These are phyloP conservation scores for Dendrostoma leiphaemia DNA, from an alignment of 2,329 filamentous ascomycete species.

Conservation along the genomic window DNA sequence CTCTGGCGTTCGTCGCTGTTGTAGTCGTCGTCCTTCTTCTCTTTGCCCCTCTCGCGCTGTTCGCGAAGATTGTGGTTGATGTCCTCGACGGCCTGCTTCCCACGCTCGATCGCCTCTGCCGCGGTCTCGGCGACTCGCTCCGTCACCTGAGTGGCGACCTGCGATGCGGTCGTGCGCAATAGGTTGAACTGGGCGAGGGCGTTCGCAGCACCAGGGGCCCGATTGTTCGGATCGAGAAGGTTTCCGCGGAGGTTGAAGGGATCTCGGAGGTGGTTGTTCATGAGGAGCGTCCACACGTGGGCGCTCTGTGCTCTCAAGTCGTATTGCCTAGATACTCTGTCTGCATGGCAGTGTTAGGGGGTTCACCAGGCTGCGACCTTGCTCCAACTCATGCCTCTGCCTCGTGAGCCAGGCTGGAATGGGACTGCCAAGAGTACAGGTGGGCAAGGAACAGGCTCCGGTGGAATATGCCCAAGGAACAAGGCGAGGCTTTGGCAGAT, in stretches of 20 bases:
- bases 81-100: constrained; percentile 45
- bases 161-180: constrained; percentile 47
- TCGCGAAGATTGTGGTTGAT: constrained; percentile 19
- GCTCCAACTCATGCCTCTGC: no score
- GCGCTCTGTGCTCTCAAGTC: background rate
- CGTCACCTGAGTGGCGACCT: constrained; percentile 33
- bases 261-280: constrained; percentile 21
- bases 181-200: constrained; percentile 34
- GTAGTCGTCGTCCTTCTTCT: constrained; percentile 22
- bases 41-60: constrained; percentile 14
- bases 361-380: constrained; percentile 1
- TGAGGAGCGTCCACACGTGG: constrained; percentile 13
- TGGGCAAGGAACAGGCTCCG: background rate
- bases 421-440: constrained; percentile 1
- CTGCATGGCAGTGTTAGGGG: constrained; percentile 13
- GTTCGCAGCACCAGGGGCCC: constrained; percentile 31
- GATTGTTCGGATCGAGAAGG: constrained; percentile 41
- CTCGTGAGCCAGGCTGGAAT: background rate
- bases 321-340: constrained; percentile 1
- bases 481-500: background rate
- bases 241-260: constrained; percentile 32
- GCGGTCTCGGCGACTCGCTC: constrained; percentile 37
- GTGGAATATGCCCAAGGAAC: background rate
- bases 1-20: constrained; percentile 2
- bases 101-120: constrained; percentile 48